Conservation (phyloP, 305 asterid genomes). For the Rubia occidens region DNA sequence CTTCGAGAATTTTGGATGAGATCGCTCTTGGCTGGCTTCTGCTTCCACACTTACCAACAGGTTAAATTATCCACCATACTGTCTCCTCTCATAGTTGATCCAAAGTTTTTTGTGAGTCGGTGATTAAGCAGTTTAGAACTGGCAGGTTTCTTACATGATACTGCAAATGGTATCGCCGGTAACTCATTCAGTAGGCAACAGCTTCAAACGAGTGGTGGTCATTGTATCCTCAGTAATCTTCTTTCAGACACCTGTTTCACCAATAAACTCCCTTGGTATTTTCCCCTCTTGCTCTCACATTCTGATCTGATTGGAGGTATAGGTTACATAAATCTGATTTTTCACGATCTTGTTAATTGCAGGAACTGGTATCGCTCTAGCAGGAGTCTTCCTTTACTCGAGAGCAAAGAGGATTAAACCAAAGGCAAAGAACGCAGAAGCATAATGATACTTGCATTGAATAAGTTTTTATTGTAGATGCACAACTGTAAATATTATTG, state of each 20-base stretch:
- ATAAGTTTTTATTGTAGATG: neutral
- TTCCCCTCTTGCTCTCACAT: neutral
- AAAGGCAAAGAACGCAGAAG: slow-evolving; percentile 35
- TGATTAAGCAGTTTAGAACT: neutral
- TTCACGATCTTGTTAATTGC: neutral
- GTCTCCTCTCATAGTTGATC: neutral
- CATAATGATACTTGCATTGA: neutral
- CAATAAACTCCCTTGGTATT: slow-evolving; percentile 50
- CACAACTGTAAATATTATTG: neutral
- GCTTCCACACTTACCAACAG: slow-evolving; percentile 86
- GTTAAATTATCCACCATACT: slow-evolving; percentile 17
- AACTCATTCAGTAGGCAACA: slow-evolving; percentile 82
- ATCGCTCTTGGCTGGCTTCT: slow-evolving; percentile 60
- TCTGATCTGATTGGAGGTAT: neutral
- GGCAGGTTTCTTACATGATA: slow-evolving; percentile 73
- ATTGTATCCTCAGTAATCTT: slow-evolving; percentile 65
- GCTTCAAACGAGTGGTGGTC: slow-evolving; percentile 77
- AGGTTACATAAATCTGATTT: neutral
- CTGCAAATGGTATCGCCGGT: slow-evolving; percentile 72
- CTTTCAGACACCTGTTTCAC: slow-evolving; percentile 62
- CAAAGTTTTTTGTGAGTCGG: neutral
- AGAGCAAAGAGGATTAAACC: slow-evolving; percentile 57
- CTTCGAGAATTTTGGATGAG: slow-evolving; percentile 43
- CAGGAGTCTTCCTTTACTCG: slow-evolving; percentile 70
- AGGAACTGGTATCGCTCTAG: slow-evolving; percentile 86